A percentile compares a stretch with the other conserved stretches of the same genome.
Evolutionary conservation across 805 yeast genomes (phyloP).

Genomic region (Myxozyma udenii): DNA sequence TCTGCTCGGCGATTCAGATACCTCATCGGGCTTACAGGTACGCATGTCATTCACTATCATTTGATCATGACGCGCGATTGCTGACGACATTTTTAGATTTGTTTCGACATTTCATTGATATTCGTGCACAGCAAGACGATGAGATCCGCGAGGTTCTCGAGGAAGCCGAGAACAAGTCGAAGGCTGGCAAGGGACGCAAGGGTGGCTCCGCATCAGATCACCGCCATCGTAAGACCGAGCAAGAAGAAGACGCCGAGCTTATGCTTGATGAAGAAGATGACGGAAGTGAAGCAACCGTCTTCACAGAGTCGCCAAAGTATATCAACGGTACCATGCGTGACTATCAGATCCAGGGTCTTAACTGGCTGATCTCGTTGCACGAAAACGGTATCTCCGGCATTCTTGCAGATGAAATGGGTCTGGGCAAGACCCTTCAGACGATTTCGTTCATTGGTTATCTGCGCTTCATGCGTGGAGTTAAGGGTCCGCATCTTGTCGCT

Average conservation of each 20-base stretch:
- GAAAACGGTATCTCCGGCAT: slow-evolving; percentile 90
- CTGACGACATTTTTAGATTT: slow-evolving; percentile 46
- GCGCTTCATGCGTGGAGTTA: slow-evolving; percentile 69
- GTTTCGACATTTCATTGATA: slow-evolving; percentile 82
- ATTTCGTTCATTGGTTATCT: slow-evolving; percentile 87
- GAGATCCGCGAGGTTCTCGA: slow-evolving; percentile 45
- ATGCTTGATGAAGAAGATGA: slow-evolving; percentile 74
- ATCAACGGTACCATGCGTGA: slow-evolving; percentile 76
- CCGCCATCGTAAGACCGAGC: slow-evolving; percentile 83
- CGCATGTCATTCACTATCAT: background rate
- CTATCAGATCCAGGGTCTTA: slow-evolving; percentile 91
- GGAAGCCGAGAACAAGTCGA: slow-evolving; percentile 35
- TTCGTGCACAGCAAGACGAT: slow-evolving; percentile 75
- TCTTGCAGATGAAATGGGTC: slow-evolving; percentile 97
- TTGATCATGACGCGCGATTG: background rate
- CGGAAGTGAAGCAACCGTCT: slow-evolving; percentile 53
- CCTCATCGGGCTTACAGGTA: slow-evolving; percentile 64
- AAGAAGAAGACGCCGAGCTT: slow-evolving; percentile 92
- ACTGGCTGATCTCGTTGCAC: slow-evolving; percentile 87
- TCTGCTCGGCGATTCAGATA: slow-evolving; percentile 80
- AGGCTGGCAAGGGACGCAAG: slow-evolving; percentile 29
- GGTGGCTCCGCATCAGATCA: slow-evolving; percentile 35
- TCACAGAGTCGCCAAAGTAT: slow-evolving; percentile 81
- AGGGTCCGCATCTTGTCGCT: slow-evolving; percentile 87
- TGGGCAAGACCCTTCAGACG: slow-evolving; percentile 94